These are phyloP conservation scores for Pichia sp. DNA, from an alignment of 1,139 yeast genomes.

Conservation along the genomic window DNA sequence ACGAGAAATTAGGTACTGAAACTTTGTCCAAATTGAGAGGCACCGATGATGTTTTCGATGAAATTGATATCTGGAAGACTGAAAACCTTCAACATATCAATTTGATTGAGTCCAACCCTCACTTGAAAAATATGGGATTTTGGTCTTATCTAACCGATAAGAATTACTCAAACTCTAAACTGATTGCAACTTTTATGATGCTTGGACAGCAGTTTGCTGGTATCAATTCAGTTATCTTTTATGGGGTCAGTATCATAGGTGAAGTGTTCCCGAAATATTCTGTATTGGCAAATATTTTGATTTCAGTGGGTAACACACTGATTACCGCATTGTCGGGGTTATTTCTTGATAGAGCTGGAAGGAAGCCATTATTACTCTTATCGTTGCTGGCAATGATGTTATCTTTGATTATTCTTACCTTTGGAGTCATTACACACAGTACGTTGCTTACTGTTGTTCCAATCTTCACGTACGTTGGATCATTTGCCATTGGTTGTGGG, in stretches of 20 bases:
- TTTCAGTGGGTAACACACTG: conserved; percentile 64
- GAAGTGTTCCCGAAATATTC: conserved; percentile 65
- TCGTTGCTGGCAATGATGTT: conserved; percentile 69
- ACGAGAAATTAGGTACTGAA: conserved; percentile 27
- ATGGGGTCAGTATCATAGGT: conserved; percentile 78
- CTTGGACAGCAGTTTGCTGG: conserved; percentile 91
- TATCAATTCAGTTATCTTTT: conserved; percentile 82
- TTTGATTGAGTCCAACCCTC: conserved; percentile 17
- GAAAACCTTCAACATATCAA: conserved; percentile 18
- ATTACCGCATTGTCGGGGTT: conserved; percentile 70
- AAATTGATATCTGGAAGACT: conserved; percentile 24
- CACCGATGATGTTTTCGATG: conserved; percentile 11
- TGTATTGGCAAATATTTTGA: conserved; percentile 60
- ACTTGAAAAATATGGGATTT: conserved; percentile 20
- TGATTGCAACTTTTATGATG: conserved; percentile 67
- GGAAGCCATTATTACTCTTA: conserved; percentile 59
- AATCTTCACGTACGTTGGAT: conserved; percentile 65
- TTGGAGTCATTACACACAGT: conserved; percentile 49
- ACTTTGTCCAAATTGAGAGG: conserved; percentile 20
- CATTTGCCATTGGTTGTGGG: conserved; percentile 88
- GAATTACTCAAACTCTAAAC: conserved; percentile 48
- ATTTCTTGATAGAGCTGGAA: conserved; percentile 65
- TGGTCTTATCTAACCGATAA: conserved; percentile 43
- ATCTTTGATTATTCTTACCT: conserved; percentile 54
- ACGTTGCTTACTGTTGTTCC: conserved; percentile 55